Evolutionary conservation across 2,329 filamentous ascomycete genomes (phyloP), one percentile per base, ranked within the genome.

Genomic region (Aspergillus felis): DNA sequence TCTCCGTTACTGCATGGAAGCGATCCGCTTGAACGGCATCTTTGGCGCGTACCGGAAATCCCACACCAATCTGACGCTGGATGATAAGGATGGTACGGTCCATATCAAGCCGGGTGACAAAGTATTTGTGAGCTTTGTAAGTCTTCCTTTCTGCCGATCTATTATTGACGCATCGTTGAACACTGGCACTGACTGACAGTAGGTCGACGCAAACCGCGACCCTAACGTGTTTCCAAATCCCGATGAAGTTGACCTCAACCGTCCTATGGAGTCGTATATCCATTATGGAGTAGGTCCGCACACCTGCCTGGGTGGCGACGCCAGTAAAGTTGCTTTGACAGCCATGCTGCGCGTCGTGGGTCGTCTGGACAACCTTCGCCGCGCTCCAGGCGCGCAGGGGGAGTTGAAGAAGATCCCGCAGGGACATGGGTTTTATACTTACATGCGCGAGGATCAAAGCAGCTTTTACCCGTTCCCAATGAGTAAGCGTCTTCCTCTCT

Each of bases 1-100:
- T 1, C 79, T 88, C 1, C 87, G 85, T 44, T 92, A 90, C 68
- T 85, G 83, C 47, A 81, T 88, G 78, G 91, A 91, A 72, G 89
- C 86, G 17, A 82, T 89, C 56, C 86, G 89, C 41, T 78, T 92
- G 54, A 84, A 85, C 3, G 84, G 86, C 12, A 84, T 83, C 0
- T 84, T 85, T 55, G 82, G 83, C 9, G 78, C 85, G 1, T 86
- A 84, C 76, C 84, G 87, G 41, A 76, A 84, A 55, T 83, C 82
- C 2, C 73, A 79, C 0, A 71, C 67, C 0, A 67, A 74, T 20
- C 78, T 82, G 51, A 76, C 76, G 1, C 76, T 85, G 51, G 79
- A 85, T 25, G 82, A 87, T 56, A 79, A 80, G 12, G 72, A 69
- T 53, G 74, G 74, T 24, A 63, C 74, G n/a, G 70, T 88, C 14